phyloP scores from a whole-genome alignment of 164 flowering plant species.

The Vitis labrusca region DNA sequence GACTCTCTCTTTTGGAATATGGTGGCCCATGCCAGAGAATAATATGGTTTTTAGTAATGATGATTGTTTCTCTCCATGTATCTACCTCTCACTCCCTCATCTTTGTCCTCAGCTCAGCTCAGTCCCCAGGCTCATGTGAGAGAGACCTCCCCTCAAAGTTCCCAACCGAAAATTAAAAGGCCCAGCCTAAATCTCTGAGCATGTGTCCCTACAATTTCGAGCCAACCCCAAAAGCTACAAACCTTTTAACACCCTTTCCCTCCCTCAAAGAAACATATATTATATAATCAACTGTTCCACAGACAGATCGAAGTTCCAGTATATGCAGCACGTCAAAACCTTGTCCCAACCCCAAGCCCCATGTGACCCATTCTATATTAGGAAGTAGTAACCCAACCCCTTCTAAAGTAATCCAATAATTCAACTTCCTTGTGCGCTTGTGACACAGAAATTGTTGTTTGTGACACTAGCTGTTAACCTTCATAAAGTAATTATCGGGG shows the following conservation, averaged over 20 bases:
- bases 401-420: no score
- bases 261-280: background rate
- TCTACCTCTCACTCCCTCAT: constrained; percentile 1
- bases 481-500: no score
- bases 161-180: background rate
- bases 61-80: constrained; percentile 15
- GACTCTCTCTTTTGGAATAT: constrained; percentile 41
- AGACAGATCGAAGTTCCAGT: no score
- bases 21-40: constrained; percentile 63
- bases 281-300: background rate
- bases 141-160: background rate
- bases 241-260: background rate
- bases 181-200: background rate
- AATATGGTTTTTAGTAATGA: constrained; percentile 54
- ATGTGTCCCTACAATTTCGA: background rate
- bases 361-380: background rate
- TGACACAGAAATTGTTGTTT: background rate
- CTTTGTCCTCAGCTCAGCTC: constrained; percentile 6
- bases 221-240: background rate
- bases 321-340: background rate
- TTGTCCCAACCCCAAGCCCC: background rate
- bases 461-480: no score
- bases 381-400: background rate
- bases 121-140: background rate
- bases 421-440: no score